Evolutionary conservation across 768 basidiomycete genomes (phyloP).

Genomic region (Sistotremastrum suecicum): DNA sequence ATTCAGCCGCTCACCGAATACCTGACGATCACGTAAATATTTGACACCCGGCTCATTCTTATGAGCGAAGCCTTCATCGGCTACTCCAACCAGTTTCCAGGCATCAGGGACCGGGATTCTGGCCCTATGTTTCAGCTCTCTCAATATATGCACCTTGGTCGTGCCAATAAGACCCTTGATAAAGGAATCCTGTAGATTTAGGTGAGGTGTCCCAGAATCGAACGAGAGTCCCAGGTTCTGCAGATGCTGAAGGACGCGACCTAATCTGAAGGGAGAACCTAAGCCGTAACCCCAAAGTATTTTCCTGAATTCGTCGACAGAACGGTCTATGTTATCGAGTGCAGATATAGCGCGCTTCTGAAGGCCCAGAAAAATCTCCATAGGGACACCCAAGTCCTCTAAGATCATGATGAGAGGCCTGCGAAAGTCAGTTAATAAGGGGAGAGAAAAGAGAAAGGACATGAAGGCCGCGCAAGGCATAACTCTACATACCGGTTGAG

Average conservation of each 20-base stretch:
- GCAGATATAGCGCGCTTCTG: slow-evolving; percentile 45
- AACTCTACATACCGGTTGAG: slow-evolving; percentile 46
- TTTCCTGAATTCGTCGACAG: slow-evolving; percentile 29
- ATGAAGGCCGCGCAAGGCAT: not conserved
- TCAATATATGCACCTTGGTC: slow-evolving; percentile 47
- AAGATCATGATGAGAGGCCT: slow-evolving; percentile 68
- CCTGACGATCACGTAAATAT: not conserved
- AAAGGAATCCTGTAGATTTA: slow-evolving; percentile 40
- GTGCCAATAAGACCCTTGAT: slow-evolving; percentile 42
- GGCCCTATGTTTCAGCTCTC: slow-evolving; percentile 64
- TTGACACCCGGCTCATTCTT: slow-evolving; percentile 10
- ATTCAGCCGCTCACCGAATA: not conserved
- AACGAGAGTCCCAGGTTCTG: slow-evolving; percentile 35
- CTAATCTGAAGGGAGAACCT: slow-evolving; percentile 32
- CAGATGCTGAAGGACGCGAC: slow-evolving; percentile 36
- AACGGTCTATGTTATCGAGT: slow-evolving; percentile 46
- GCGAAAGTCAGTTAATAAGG: not conserved
- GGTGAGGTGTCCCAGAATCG: slow-evolving; percentile 18
- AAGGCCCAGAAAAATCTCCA: slow-evolving; percentile 41
- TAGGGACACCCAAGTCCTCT: slow-evolving; percentile 56
- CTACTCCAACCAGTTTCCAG: slow-evolving; percentile 63
- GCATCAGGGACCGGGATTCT: slow-evolving; percentile 58
- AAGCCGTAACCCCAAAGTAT: slow-evolving; percentile 37
- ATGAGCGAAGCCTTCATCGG: slow-evolving; percentile 70
- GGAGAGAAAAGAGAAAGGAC: not conserved